Conservation (phyloP, 202 grass and related monocot genomes). For the Panicum virgatum region DNA sequence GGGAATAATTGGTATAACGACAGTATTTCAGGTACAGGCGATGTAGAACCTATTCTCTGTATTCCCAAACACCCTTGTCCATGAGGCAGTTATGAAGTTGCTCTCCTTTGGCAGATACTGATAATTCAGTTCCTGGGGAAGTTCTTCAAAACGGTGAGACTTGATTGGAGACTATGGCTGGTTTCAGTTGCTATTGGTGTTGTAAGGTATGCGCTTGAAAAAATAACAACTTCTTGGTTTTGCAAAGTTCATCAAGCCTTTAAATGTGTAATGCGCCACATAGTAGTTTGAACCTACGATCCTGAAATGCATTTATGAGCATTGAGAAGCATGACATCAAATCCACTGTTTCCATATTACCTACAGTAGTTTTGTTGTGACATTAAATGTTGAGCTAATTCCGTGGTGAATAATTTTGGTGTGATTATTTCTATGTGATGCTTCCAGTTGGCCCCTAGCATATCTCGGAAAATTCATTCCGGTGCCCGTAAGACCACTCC, state of each 20-base stretch:
- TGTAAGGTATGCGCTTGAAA: slow-evolving; percentile 56
- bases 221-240: slow-evolving; percentile 5
- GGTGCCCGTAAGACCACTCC: slow-evolving; percentile 72
- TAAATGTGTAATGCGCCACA: background rate
- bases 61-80: background rate
- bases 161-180: slow-evolving; percentile 88
- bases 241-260: background rate
- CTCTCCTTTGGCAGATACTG: slow-evolving; percentile 53
- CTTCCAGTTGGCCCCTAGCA: slow-evolving; percentile 86
- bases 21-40: slow-evolving; percentile 66
- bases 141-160: slow-evolving; percentile 87
- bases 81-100: slow-evolving; percentile 16
- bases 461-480: slow-evolving; percentile 83
- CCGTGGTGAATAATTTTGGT: background rate
- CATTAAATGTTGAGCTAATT: background rate
- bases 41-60: slow-evolving; percentile 10
- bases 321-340: background rate
- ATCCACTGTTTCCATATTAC: background rate
- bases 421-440: slow-evolving; percentile 17
- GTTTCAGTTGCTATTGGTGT: slow-evolving; percentile 78
- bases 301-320: background rate
- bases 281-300: background rate
- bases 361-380: background rate
- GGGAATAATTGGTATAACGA: slow-evolving; percentile 73
- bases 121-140: slow-evolving; percentile 96